Conservation (phyloP, 164 flowering plant species). For the Hamamelis virginiana region DNA sequence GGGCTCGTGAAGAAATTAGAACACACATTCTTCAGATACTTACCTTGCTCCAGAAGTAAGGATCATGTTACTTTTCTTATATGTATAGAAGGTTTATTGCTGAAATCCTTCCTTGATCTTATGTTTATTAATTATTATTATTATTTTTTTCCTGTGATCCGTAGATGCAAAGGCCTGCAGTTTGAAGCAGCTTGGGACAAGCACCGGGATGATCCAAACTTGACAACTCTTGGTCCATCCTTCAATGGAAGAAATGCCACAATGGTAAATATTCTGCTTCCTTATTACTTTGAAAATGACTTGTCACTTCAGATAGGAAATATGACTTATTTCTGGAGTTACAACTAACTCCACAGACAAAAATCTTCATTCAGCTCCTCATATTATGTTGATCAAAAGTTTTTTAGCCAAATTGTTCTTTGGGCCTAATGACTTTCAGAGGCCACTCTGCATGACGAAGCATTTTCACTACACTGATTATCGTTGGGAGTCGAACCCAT, state of each 20-base stretch:
- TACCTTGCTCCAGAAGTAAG: slow-evolving; percentile 69
- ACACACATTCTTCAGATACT: slow-evolving; percentile 44
- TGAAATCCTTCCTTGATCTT: neutral
- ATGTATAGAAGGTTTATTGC: neutral
- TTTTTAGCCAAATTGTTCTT: neutral
- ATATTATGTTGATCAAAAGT: neutral
- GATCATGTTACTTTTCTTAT: neutral
- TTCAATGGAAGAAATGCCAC: slow-evolving; percentile 18
- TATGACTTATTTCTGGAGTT: neutral
- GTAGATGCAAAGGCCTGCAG: slow-evolving; percentile 73
- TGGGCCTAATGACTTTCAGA: neutral
- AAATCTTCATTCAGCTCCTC: neutral
- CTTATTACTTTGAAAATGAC: neutral
- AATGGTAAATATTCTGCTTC: slow-evolving; percentile 9
- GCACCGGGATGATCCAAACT: slow-evolving; percentile 71
- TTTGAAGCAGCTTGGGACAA: slow-evolving; percentile 73
- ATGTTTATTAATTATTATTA: neutral
- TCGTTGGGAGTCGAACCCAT: neutral
- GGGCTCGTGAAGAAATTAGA: slow-evolving; percentile 63
- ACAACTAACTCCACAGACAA: neutral
- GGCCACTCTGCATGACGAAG: neutral
- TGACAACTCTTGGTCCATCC: slow-evolving; percentile 34
- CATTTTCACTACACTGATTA: no score
- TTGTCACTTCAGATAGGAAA: neutral
- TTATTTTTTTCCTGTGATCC: slow-evolving; percentile 4